Base-by-base conservation (phyloP, 2,329 filamentous ascomycete genomes). In the Epichloe brachyelytri region DNA sequence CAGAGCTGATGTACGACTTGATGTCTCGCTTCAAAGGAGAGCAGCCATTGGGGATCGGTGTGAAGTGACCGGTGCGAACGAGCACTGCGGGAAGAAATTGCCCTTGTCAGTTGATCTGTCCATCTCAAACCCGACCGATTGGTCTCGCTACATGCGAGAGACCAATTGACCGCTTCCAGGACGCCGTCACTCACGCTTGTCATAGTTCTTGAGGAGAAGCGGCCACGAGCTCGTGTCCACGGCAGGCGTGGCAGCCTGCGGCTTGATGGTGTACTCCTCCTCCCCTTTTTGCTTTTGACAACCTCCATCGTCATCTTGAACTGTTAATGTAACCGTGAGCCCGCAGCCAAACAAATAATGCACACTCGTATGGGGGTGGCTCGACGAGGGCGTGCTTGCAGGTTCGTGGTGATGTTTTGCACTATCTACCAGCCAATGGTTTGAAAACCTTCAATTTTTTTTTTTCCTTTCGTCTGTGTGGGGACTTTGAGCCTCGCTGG, bases 1-100 rank as follows among this genome's bases (percentile, higher is more conserved):
- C 93, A 57, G 88, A 95, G 69, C 86, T 91, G 68, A 98, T 83
- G 75, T 97, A 98, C 57, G 86, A 89, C 78, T 96, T 96, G 65
- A 98, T 79, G 69, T 97, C 91, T 70, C 93, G 87, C 72, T 88
- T 90, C 66, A 94, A 75, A 51, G 93, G 93, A 57, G 87, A 83
- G 74, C 87, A 94, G 65, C 93, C 93, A 68, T 87, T 85, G 60
- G 91, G 88, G 62, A 97, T 97, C 51, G 93, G 93, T 36, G 91
- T 97, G 73, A 95, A 98, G 72, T 98, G 91, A 57, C 88, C 88
- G 59, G 90, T 96, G 66, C 91, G 85, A 62, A 96, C 85, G 61
- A 93, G 83, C 62, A 97, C 88, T 91, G 48, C 43, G 22, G 37
- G 15, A 37, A 26, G 30, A 33, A 26, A 44, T n/a, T 26, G 20